phyloP scores from a whole-genome alignment of 495 filamentous ascomycete species.

The Neurospora sp. region DNA sequence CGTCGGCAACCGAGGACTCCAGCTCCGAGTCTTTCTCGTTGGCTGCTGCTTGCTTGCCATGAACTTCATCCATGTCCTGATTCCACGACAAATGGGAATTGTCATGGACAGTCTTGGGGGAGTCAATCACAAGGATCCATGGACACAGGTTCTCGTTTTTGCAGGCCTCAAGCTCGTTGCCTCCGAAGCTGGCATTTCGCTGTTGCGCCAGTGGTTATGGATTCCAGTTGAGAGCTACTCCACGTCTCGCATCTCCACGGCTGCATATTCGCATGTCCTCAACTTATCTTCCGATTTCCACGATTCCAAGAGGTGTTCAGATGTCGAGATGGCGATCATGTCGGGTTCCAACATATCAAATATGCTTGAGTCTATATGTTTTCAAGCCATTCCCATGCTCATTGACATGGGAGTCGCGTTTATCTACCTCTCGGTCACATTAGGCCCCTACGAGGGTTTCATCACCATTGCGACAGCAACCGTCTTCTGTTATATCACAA shows the following conservation, averaged over 20 bases:
- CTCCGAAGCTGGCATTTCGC: conserved; percentile 46
- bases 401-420: conserved; percentile 62
- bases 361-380: conserved; percentile 56
- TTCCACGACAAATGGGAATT: conserved; percentile 57
- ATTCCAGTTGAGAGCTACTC: conserved; percentile 56
- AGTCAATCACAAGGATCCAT: conserved; percentile 33
- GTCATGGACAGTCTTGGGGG: conserved; percentile 45
- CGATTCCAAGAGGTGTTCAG: conserved; percentile 60
- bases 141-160: conserved; percentile 46
- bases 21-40: conserved; percentile 46
- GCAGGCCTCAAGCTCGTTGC: conserved; percentile 43
- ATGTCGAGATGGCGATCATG: conserved; percentile 56
- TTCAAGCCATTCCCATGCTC: conserved; percentile 58
- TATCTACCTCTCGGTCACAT: conserved; percentile 55
- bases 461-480: conserved; percentile 52
- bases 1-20: conserved; percentile 41
- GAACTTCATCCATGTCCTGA: conserved; percentile 52
- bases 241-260: conserved; percentile 47
- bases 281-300: conserved; percentile 72
- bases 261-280: conserved; percentile 68
- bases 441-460: conserved; percentile 66
- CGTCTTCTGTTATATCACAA: conserved; percentile 53
- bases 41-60: conserved; percentile 50
- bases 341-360: conserved; percentile 53
- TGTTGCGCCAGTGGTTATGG: conserved; percentile 51